A percentile compares a stretch with the other conserved stretches of the same genome.
phyloP scores from a whole-genome alignment of 2,329 filamentous ascomycete genomes.

The Uncinocarpus reesii region DNA sequence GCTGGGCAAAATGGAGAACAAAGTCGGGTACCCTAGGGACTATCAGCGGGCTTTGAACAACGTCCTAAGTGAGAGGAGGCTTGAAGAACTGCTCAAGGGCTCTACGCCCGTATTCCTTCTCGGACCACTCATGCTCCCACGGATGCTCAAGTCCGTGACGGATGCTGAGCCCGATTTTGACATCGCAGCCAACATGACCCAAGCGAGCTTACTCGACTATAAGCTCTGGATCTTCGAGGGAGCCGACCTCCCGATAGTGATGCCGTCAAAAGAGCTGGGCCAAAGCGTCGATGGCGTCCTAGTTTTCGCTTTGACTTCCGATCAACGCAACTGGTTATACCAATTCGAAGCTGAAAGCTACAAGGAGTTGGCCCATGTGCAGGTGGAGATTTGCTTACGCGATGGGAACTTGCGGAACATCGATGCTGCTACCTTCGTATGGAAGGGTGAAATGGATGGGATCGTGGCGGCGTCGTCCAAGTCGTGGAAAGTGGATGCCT shows the following conservation, averaged over 20 bases:
- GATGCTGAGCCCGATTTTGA: conserved; percentile 16
- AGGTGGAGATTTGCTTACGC: conserved; percentile 19
- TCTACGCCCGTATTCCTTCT: conserved; percentile 24
- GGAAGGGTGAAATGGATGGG: conserved; percentile 15
- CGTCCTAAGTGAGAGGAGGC: conserved; percentile 19
- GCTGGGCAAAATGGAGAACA: conserved; percentile 17
- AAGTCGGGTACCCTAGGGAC: conserved; percentile 21
- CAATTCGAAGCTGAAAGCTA: conserved; percentile 20
- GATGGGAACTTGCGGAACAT: conserved; percentile 17
- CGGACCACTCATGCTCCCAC: conserved; percentile 25
- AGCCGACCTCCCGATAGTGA: conserved; percentile 20
- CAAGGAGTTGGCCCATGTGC: conserved; percentile 17
- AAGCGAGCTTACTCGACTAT: conserved; percentile 22
- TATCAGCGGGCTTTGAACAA: conserved; percentile 21
- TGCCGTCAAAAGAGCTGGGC: conserved; percentile 15
- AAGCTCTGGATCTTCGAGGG: conserved; percentile 20
- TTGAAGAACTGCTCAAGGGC: conserved; percentile 18
- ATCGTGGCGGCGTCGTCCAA: neutral
- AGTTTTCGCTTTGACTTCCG: conserved; percentile 21
- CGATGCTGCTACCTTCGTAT: conserved; percentile 23
- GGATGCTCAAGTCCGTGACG: conserved; percentile 23
- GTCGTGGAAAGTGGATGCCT: conserved; percentile 15
- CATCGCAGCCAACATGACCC: conserved; percentile 23
- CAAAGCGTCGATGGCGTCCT: conserved; percentile 23
- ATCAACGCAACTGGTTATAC: conserved; percentile 22